phyloP scores from a whole-genome alignment of 176 grass and related monocot species.

The Luzula sylvatica region DNA sequence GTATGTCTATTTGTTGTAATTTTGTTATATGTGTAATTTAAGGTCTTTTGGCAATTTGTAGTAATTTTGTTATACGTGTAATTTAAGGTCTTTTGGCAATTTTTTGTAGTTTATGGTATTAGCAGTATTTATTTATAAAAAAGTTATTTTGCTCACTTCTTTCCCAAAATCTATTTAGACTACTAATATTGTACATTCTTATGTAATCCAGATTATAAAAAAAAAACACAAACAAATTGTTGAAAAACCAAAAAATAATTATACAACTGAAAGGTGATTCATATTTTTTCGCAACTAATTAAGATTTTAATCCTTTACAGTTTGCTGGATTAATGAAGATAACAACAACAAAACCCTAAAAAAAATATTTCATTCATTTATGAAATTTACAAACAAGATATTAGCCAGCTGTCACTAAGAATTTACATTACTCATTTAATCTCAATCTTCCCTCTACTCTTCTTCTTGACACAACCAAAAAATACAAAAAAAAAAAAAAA shows the following conservation, averaged over 20 bases:
- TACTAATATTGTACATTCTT: too few species aligned
- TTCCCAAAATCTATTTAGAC: background rate
- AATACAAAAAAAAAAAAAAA: background rate
- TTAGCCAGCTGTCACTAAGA: constrained; percentile 54
- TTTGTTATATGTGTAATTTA: too few species aligned
- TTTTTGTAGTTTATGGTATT: background rate
- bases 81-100: too few species aligned
- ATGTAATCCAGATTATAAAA: background rate
- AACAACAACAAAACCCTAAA: constrained; percentile 12
- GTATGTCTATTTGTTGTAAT: too few species aligned
- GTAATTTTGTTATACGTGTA: too few species aligned
- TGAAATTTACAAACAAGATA: constrained; percentile 73
- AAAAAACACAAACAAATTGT: too few species aligned
- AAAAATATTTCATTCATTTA: constrained; percentile 35
- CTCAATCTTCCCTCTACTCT: constrained; percentile 45
- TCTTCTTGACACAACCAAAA: constrained; percentile 20
- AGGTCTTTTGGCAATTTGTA: too few species aligned
- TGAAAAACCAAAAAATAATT: too few species aligned
- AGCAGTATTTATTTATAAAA: background rate
- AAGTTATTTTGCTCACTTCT: background rate
- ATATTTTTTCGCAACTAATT: constrained; percentile 7
- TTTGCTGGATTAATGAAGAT: constrained; percentile 17
- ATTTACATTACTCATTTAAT: constrained; percentile 67
- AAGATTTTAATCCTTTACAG: constrained; percentile 23
- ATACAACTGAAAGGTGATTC: constrained; percentile 5